These are phyloP conservation scores for Pythium apleroticum DNA, from an alignment of 352 stramenopile genomes.

Conservation along the genomic window DNA sequence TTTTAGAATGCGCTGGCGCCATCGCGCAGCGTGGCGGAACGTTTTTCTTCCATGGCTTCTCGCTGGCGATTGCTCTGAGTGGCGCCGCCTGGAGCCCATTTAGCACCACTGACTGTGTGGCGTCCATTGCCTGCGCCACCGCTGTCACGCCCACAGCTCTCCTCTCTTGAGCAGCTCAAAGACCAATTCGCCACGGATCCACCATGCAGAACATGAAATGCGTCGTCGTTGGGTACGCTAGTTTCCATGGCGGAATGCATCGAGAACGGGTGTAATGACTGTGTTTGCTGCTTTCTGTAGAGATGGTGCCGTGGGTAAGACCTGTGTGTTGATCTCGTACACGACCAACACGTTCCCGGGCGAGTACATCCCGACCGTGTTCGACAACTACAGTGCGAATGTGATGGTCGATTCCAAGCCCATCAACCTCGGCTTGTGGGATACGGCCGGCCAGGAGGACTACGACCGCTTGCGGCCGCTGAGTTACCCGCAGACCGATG, in stretches of 20 bases:
- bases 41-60: conserved; percentile 29
- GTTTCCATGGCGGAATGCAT: background rate
- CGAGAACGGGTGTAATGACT: background rate
- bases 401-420: conserved; percentile 93
- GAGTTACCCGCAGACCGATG: conserved; percentile 95
- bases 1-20: conserved; percentile 24
- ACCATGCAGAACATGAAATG: conserved; percentile 96
- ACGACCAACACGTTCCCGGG: conserved; percentile 96
- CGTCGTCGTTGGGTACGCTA: conserved; percentile 78
- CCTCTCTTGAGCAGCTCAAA: conserved; percentile 6
- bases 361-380: conserved; percentile 97
- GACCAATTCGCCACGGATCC: conserved; percentile 18
- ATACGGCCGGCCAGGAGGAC: conserved; percentile 97
- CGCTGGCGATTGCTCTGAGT: background rate
- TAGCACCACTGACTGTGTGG: conserved; percentile 2
- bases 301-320: conserved; percentile 96
- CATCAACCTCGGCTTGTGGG: conserved; percentile 96
- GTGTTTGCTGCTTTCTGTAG: too few relatives aligned
- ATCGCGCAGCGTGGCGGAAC: conserved; percentile 5
- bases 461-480: conserved; percentile 95
- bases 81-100: background rate
- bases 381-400: conserved; percentile 94
- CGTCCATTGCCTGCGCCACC: background rate
- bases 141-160: background rate
- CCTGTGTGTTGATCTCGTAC: conserved; percentile 96